phyloP scores from a whole-genome alignment of 1,139 yeast genomes.

The Scheffersomyces insectosa region DNA sequence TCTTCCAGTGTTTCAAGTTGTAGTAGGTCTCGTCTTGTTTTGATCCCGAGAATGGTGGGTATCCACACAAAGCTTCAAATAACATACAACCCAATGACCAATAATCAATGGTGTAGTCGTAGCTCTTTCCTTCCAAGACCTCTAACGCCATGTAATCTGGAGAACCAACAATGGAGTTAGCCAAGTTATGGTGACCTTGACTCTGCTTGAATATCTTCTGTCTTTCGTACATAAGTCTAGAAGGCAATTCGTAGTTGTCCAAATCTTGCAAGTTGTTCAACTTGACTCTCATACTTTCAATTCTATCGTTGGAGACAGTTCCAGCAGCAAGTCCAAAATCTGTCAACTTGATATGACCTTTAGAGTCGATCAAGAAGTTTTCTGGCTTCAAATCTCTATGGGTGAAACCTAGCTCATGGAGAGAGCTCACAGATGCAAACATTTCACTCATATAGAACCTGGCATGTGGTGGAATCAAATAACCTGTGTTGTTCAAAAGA shows the following conservation, averaged over 20 bases:
- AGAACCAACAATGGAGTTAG: constrained; percentile 95
- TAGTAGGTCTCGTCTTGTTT: constrained; percentile 93
- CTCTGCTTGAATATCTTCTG: constrained; percentile 79
- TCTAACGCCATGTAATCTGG: constrained; percentile 99
- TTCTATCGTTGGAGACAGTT: constrained; percentile 87
- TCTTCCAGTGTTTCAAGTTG: constrained; percentile 91
- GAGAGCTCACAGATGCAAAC: constrained; percentile 91
- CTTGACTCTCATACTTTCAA: constrained; percentile 87
- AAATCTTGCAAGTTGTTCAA: constrained; percentile 78
- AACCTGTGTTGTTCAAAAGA: constrained; percentile 87
- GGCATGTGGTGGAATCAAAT: constrained; percentile 91
- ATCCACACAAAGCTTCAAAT: constrained; percentile 90
- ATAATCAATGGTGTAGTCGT: constrained; percentile 95
- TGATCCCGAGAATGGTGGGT: constrained; percentile 95
- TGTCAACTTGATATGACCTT: constrained; percentile 94
- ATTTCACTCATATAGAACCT: constrained; percentile 93
- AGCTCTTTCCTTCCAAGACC: constrained; percentile 89
- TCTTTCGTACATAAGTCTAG: constrained; percentile 80
- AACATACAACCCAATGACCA: constrained; percentile 98
- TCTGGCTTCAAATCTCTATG: constrained; percentile 98
- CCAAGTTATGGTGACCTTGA: constrained; percentile 67
- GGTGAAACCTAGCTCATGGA: constrained; percentile 93
- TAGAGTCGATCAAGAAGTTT: constrained; percentile 88
- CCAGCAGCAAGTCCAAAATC: constrained; percentile 99
- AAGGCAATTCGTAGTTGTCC: constrained; percentile 66